Conservation (phyloP, 306 rosid genomes). For the Inga leiocalycina region DNA sequence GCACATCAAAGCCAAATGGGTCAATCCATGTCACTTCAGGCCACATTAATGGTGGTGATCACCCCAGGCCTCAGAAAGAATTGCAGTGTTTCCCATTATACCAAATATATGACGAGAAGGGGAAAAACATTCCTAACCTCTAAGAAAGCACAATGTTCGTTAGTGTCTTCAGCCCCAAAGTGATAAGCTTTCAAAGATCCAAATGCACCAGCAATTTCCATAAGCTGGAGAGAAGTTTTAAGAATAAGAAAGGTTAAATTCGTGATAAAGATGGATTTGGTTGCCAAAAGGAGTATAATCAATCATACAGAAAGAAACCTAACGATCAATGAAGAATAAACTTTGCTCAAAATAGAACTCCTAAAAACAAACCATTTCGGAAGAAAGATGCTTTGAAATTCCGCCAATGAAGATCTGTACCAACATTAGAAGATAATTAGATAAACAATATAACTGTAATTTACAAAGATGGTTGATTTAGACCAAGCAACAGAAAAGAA, state of each 20-base stretch:
- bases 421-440: conserved; percentile 29
- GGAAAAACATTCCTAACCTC: conserved; percentile 58
- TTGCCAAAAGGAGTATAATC: conserved; percentile 3
- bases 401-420: conserved; percentile 91
- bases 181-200: conserved; percentile 88
- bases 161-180: conserved; percentile 53
- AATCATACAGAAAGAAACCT: background rate
- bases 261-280: background rate
- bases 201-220: conserved; percentile 81
- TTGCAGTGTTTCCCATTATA: background rate
- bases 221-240: conserved; percentile 53
- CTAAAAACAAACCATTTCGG: conserved; percentile 66
- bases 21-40: background rate
- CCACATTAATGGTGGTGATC: background rate
- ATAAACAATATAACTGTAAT: conserved; percentile 1
- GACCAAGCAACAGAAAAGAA: background rate
- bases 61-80: background rate
- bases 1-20: background rate
- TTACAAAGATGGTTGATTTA: conserved; percentile 3
- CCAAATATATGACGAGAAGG: background rate
- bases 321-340: background rate
- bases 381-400: conserved; percentile 70
- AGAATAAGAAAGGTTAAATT: background rate
- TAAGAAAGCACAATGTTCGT: conserved; percentile 69
- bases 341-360: conserved; percentile 4